Conservation (phyloP, 768 basidiomycete species). For the Galerina sulciceps region DNA sequence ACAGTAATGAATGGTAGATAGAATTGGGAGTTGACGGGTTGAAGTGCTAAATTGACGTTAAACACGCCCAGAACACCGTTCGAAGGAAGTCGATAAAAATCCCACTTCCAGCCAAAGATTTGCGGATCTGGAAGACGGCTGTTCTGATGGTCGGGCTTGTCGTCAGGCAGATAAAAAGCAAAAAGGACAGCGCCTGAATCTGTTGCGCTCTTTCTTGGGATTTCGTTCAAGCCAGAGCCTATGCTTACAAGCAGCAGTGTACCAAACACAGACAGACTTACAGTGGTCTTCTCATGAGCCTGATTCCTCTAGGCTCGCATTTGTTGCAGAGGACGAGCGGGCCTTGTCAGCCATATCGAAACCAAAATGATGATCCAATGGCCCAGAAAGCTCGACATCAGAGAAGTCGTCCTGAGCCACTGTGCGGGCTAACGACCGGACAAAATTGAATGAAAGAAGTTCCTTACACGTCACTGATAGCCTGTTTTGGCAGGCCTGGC, state of each 20-base stretch:
- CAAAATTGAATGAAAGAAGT: constrained; percentile 22
- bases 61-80: constrained; percentile 35
- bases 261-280: no score
- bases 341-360: neutral
- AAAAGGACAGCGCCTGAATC: constrained; percentile 31
- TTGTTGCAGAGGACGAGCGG: neutral
- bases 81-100: constrained; percentile 31
- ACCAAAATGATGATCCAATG: constrained; percentile 4
- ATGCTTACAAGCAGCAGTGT: no score
- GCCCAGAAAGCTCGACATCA: constrained; percentile 9
- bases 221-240: neutral
- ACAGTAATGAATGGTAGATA: constrained; percentile 35
- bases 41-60: constrained; percentile 53
- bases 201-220: constrained; percentile 20
- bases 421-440: constrained; percentile 11
- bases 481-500: constrained; percentile 11
- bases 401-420: constrained; percentile 1
- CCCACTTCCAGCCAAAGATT: constrained; percentile 29
- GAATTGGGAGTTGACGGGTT: constrained; percentile 36
- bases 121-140: constrained; percentile 45
- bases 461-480: constrained; percentile 23
- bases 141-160: constrained; percentile 41
- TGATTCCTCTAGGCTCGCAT: neutral
- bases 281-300: neutral
- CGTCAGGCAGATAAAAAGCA: constrained; percentile 39